These are phyloP conservation scores for Cucurbita ficifolia DNA, from an alignment of 306 rosid genomes.

Conservation along the genomic window DNA sequence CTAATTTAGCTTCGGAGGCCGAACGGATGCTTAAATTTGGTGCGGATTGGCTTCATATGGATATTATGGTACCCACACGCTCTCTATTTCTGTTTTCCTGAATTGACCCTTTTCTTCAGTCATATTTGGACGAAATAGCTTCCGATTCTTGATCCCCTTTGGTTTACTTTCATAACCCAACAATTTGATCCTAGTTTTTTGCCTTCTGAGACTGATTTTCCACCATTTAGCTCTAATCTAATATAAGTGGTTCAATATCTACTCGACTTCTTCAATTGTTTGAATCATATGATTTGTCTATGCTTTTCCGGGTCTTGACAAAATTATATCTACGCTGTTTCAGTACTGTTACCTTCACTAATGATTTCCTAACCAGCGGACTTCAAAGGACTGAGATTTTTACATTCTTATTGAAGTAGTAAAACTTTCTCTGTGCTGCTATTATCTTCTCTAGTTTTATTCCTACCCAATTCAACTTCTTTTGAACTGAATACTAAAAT, in stretches of 20 bases:
- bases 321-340: background rate
- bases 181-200: background rate
- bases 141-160: background rate
- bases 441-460: background rate
- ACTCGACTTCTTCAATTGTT: background rate
- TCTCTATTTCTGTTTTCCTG: background rate
- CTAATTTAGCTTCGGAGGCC: slow-evolving; percentile 91
- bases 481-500: background rate
- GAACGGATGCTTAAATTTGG: slow-evolving; percentile 55
- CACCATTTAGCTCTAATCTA: background rate
- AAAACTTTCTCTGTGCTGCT: background rate
- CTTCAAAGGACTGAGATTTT: background rate
- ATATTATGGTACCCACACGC: slow-evolving; percentile 54
- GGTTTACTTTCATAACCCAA: background rate
- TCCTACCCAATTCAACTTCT: background rate
- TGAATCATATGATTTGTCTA: background rate
- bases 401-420: background rate
- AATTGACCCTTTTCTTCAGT: background rate
- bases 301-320: background rate
- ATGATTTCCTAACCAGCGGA: background rate
- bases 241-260: background rate
- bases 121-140: background rate
- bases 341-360: background rate
- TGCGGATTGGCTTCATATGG: slow-evolving; percentile 99
- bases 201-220: background rate